phyloP scores from a whole-genome alignment of 768 basidiomycete genomes.

The Coprinellus aureogranulatus region DNA sequence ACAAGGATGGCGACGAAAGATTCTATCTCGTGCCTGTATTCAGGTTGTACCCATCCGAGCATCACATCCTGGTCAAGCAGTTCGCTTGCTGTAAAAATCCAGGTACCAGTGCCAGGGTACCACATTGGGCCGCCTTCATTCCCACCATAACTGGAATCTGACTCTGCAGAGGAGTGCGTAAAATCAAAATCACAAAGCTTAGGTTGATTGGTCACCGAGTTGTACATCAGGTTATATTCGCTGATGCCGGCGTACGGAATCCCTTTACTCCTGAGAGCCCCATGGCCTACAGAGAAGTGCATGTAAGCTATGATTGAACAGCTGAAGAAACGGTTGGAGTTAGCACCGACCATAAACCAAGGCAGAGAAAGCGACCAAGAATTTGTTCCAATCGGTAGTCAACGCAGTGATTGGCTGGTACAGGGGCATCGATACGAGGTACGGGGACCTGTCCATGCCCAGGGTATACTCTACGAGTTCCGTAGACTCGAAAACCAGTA shows the following conservation, averaged over 20 bases:
- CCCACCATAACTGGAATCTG: too few relatives aligned
- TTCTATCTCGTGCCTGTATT: conserved; percentile 33
- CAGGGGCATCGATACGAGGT: too few relatives aligned
- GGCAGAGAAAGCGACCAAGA: too few relatives aligned
- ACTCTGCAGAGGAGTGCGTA: conserved; percentile 8
- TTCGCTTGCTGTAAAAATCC: conserved; percentile 32
- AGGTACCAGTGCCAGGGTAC: conserved; percentile 13
- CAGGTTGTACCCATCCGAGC: conserved; percentile 13
- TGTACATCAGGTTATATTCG: conserved; percentile 28
- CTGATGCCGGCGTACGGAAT: conserved; percentile 31
- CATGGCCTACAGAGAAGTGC: conserved; percentile 18
- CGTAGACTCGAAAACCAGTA: too few relatives aligned
- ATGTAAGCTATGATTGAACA: too few relatives aligned
- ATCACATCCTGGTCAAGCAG: conserved; percentile 17
- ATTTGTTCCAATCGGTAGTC: too few relatives aligned
- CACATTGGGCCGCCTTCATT: background rate
- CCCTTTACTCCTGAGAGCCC: conserved; percentile 21
- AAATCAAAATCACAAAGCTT: conserved; percentile 31
- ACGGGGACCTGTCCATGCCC: too few relatives aligned
- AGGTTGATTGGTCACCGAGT: conserved; percentile 13
- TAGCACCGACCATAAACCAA: too few relatives aligned
- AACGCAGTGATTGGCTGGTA: too few relatives aligned
- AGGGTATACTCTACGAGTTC: too few relatives aligned
- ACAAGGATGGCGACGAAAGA: conserved; percentile 29
- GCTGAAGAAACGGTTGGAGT: too few relatives aligned